These are phyloP conservation scores for Naganishia liquefaciens DNA, from an alignment of 1,284 basidiomycete genomes.

Conservation along the genomic window DNA sequence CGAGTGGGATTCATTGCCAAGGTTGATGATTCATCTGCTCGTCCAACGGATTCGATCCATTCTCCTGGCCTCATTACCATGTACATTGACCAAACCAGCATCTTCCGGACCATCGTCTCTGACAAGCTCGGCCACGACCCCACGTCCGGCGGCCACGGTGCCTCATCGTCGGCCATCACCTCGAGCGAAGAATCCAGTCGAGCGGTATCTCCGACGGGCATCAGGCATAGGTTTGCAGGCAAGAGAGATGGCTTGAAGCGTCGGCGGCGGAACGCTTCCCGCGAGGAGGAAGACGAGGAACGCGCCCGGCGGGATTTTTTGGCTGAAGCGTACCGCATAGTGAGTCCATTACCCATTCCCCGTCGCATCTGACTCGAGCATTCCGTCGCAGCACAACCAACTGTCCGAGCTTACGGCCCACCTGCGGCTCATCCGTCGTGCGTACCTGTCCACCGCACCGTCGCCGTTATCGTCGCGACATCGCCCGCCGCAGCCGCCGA, in stretches of 20 bases:
- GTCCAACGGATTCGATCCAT: not conserved
- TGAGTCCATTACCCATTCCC: slow-evolving; percentile 37
- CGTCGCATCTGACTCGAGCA: too few species aligned
- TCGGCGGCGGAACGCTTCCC: slow-evolving; percentile 34
- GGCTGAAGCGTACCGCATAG: slow-evolving; percentile 52
- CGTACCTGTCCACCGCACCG: slow-evolving; percentile 49
- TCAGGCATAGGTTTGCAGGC: slow-evolving; percentile 21
- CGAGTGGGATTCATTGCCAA: not conserved
- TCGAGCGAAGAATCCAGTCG: slow-evolving; percentile 28
- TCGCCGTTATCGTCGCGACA: slow-evolving; percentile 37
- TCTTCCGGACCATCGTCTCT: slow-evolving; percentile 31
- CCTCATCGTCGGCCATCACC: not conserved
- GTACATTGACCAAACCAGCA: slow-evolving; percentile 38
- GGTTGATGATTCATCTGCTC: too few species aligned
- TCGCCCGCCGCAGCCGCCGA: slow-evolving; percentile 32
- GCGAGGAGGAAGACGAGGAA: slow-evolving; percentile 37
- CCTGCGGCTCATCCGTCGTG: slow-evolving; percentile 47
- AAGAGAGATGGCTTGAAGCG: slow-evolving; percentile 36
- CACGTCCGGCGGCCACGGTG: not conserved
- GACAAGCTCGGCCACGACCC: slow-evolving; percentile 16
- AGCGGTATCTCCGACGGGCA: not conserved
- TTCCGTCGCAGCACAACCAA: slow-evolving; percentile 45
- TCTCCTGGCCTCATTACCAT: too few species aligned
- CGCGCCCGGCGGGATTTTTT: slow-evolving; percentile 43
- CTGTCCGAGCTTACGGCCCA: slow-evolving; percentile 43